These are phyloP conservation scores for Gleditsia sinensis DNA, from an alignment of 306 rosid species.

Conservation along the genomic window DNA sequence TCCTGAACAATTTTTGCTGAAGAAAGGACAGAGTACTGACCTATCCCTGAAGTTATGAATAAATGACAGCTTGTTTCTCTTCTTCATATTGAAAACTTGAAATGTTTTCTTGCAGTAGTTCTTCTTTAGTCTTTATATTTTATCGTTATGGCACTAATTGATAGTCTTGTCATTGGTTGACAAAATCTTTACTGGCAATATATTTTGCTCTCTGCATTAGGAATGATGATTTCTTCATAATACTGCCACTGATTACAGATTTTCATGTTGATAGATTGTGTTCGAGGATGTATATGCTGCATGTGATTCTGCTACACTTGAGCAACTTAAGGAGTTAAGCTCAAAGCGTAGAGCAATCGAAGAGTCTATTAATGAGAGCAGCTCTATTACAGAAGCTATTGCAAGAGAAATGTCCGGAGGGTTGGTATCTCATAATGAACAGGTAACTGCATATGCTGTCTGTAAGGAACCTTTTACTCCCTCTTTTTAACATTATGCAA, in stretches of 20 bases:
- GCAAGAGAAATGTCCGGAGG: constrained; percentile 87
- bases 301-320: constrained; percentile 67
- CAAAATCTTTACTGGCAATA: not conserved
- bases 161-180: not conserved
- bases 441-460: constrained; percentile 48
- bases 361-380: constrained; percentile 62
- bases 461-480: not conserved
- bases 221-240: constrained; percentile 3
- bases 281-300: constrained; percentile 67
- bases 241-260: constrained; percentile 28
- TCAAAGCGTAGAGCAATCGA: constrained; percentile 72
- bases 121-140: constrained; percentile 11
- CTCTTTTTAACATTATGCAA: not conserved
- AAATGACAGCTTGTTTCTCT: not conserved
- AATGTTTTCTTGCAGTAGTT: not conserved
- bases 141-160: not conserved
- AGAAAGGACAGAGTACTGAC: not conserved
- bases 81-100: not conserved
- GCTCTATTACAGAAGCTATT: constrained; percentile 69
- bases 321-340: constrained; percentile 79
- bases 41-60: constrained; percentile 1
- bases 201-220: not conserved
- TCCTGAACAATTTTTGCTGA: not conserved
- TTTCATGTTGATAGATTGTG: constrained; percentile 58
- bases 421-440: constrained; percentile 60